phyloP scores from a whole-genome alignment of 1,284 basidiomycete genomes.

The Sphagnurus paluster region DNA sequence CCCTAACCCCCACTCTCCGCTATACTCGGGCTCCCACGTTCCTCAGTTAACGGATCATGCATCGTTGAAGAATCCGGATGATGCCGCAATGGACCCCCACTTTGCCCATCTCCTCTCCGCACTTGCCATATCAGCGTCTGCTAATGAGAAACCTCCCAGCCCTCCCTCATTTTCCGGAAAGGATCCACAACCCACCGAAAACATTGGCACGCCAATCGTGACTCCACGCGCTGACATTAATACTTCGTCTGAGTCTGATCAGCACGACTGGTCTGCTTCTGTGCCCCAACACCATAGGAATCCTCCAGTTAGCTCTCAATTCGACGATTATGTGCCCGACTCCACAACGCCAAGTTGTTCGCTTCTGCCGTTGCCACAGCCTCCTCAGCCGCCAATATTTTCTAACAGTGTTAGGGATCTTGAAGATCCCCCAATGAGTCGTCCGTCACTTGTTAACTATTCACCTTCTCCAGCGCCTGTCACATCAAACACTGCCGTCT shows the following conservation, averaged over 20 bases:
- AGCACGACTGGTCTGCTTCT: slow-evolving; percentile 29
- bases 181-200: neutral
- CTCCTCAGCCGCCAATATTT: neutral
- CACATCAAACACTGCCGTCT: slow-evolving; percentile 28
- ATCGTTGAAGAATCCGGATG: slow-evolving; percentile 15
- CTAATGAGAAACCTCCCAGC: neutral
- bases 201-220: slow-evolving; percentile 20
- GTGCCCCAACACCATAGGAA: slow-evolving; percentile 16
- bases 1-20: slow-evolving; percentile 63
- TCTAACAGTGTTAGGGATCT: neutral
- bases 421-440: slow-evolving; percentile 9
- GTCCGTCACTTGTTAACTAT: slow-evolving; percentile 15
- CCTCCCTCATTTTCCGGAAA: slow-evolving; percentile 1
- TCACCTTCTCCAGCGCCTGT: no score
- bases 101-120: slow-evolving; percentile 66
- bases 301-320: neutral
- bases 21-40: slow-evolving; percentile 34
- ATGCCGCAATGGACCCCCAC: slow-evolving; percentile 56
- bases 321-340: neutral
- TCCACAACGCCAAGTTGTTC: neutral
- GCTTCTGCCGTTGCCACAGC: neutral
- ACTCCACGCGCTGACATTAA: slow-evolving; percentile 20
- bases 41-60: slow-evolving; percentile 19
- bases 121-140: slow-evolving; percentile 58
- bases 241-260: neutral